These are phyloP conservation scores for Aspergillus sp. DNA, from an alignment of 2,329 filamentous ascomycete species.

Conservation along the genomic window DNA sequence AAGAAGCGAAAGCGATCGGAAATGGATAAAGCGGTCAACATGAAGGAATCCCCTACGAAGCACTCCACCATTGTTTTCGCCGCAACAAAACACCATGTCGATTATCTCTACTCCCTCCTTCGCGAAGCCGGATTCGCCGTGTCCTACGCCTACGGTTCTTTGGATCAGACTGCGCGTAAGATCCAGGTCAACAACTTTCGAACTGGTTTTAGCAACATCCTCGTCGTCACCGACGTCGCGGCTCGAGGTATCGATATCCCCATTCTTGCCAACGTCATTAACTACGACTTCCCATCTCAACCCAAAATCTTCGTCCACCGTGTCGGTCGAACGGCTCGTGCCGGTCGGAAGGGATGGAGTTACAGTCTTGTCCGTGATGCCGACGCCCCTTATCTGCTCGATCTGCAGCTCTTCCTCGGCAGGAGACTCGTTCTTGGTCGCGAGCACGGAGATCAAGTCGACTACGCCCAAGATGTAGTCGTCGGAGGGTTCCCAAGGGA, in stretches of 20 bases:
- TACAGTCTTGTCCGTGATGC: conserved; percentile 87
- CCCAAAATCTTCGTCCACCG: conserved; percentile 96
- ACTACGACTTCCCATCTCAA: conserved; percentile 96
- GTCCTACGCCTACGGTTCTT: conserved; percentile 89
- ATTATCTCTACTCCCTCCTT: conserved; percentile 84
- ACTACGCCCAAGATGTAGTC: conserved; percentile 79
- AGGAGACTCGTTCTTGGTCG: conserved; percentile 75
- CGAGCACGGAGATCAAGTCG: conserved; percentile 56
- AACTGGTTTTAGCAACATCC: conserved; percentile 76
- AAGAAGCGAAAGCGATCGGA: conserved; percentile 50
- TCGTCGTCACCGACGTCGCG: conserved; percentile 95
- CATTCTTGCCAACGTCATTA: conserved; percentile 92
- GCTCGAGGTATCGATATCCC: conserved; percentile 98
- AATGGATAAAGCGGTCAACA: conserved; percentile 49
- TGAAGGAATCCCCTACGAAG: conserved; percentile 71
- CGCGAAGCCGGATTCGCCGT: conserved; percentile 78
- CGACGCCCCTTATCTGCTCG: conserved; percentile 87
- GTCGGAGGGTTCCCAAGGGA: conserved; percentile 74
- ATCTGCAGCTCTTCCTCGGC: conserved; percentile 92
- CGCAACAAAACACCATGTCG: conserved; percentile 95
- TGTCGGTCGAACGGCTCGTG: conserved; percentile 92
- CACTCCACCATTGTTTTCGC: conserved; percentile 95
- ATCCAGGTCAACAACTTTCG: conserved; percentile 91
- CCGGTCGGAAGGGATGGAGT: conserved; percentile 88
- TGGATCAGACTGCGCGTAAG: conserved; percentile 90